Percentiles rank a stretch among this genome's conserved stretches.
These are phyloP conservation scores for Pichia inconspicua DNA, from an alignment of 1,139 yeast species.

Conservation along the genomic window DNA sequence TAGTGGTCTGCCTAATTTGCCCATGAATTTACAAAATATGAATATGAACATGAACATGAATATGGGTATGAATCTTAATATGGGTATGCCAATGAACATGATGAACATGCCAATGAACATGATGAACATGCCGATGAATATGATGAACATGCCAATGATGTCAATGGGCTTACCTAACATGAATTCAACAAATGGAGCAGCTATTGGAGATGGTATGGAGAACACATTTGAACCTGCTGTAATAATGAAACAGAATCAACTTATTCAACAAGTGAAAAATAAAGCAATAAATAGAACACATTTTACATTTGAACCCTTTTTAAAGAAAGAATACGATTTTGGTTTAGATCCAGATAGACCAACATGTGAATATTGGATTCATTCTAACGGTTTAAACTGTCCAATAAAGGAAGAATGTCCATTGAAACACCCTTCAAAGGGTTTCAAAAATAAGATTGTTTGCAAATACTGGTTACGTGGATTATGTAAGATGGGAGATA, in stretches of 20 bases:
- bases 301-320: constrained; percentile 61
- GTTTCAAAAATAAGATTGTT: constrained; percentile 78
- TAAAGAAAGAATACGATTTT: constrained; percentile 71
- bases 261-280: constrained; percentile 11
- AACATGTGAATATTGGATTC: constrained; percentile 66
- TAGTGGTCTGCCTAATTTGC: background rate
- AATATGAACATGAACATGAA: constrained; percentile 1
- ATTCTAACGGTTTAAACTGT: constrained; percentile 54
- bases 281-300: constrained; percentile 10
- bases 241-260: constrained; percentile 11
- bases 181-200: background rate
- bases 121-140: constrained; percentile 1
- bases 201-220: background rate
- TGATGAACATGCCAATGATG: constrained; percentile 2
- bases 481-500: constrained; percentile 91
- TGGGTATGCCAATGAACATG: background rate
- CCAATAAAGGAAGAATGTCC: constrained; percentile 83
- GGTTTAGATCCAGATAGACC: constrained; percentile 90
- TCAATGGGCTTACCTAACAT: constrained; percentile 4
- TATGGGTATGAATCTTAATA: constrained; percentile 1
- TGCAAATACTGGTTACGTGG: constrained; percentile 99
- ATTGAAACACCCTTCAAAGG: constrained; percentile 77
- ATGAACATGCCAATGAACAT: background rate
- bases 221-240: constrained; percentile 11
- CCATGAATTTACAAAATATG: background rate